Conservation (phyloP, 768 basidiomycete species). For the Dictyophora rubrovolvata region DNA sequence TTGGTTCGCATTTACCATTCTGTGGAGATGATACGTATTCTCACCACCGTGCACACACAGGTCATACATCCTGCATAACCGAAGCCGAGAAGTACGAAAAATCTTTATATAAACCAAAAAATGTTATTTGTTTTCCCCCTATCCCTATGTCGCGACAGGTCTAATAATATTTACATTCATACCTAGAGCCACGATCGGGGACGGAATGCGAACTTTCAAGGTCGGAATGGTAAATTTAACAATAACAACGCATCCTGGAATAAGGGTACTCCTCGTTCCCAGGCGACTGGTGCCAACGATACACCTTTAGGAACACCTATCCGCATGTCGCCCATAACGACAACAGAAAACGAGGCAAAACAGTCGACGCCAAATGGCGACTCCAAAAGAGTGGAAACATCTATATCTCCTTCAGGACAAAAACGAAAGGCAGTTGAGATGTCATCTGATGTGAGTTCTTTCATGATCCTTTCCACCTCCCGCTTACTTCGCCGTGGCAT, state of each 20-base stretch:
- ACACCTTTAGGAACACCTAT: slow-evolving; percentile 59
- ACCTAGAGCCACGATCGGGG: slow-evolving; percentile 1
- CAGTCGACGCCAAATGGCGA: slow-evolving; percentile 9
- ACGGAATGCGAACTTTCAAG: slow-evolving; percentile 7
- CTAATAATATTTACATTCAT: slow-evolving; percentile 17
- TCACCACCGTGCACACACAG: not conserved
- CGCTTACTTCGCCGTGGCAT: no score
- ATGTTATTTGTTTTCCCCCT: slow-evolving; percentile 21
- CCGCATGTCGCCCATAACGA: slow-evolving; percentile 35
- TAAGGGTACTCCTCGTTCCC: slow-evolving; percentile 21
- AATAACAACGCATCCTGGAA: slow-evolving; percentile 22
- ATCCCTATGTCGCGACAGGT: not conserved
- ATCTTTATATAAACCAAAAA: slow-evolving; percentile 68
- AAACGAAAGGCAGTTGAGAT: slow-evolving; percentile 6
- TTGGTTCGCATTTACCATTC: not conserved
- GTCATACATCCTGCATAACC: slow-evolving; percentile 73
- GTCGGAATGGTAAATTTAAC: slow-evolving; percentile 15
- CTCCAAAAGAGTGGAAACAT: no score
- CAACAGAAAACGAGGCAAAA: no score
- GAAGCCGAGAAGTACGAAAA: slow-evolving; percentile 96
- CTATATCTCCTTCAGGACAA: not conserved
- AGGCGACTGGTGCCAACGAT: slow-evolving; percentile 54
- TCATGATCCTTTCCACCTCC: not conserved
- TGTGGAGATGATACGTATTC: not conserved
- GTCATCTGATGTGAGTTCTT: slow-evolving; percentile 4